Base-by-base conservation (phyloP, 108 stramenopile genomes). In the Mayamaea pseudoterrestris region DNA sequence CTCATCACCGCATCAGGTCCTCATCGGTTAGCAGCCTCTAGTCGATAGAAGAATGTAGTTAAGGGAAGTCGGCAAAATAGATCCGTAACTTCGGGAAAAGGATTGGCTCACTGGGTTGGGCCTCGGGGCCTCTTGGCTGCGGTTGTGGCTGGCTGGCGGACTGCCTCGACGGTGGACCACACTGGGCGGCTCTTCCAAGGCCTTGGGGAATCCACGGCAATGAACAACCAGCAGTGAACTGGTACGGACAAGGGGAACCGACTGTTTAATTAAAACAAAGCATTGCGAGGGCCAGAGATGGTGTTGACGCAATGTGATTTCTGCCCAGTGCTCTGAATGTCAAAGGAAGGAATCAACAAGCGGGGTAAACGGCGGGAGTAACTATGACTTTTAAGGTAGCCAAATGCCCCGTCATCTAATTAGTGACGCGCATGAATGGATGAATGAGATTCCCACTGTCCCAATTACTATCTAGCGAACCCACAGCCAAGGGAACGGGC, bases 1-100 rank as follows among this genome's bases (percentile, higher is more conserved):
- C 85, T 78, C 77, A 90, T 94, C 84, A 94, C 93, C 93, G 89
- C 93, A 83, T 86, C 93, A 94, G 93, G 89, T 94, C 85, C 81
- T 88, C 93, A 84, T 84, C n/a, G 88, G 80, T 83, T 75, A 71
- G 79, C 74, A 89, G 81, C 79, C 81, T 89, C 81, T 81, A 77
- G 92, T 89, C 80, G 80, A 93, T 93, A 93, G 92, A 87, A 80
- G 73, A 93, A 93, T 83, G 84, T 93, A 93, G 86, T 80, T 89
- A 86, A 83, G 71, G 67, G 70, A 69, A 77, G 70, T 77, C 70
- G 71, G 76, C 71, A 83, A 76, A 83, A 68, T 82, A 76, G 78
- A 80, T 80, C 78, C 73, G 78, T 80, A 80, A 80, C 79, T 73
- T 80, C 72, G 79, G 74, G 79, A 76, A 80, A 80, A 76, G 79